Conservation (phyloP, 106 monocot species). For the Platanthera zijinensis region DNA sequence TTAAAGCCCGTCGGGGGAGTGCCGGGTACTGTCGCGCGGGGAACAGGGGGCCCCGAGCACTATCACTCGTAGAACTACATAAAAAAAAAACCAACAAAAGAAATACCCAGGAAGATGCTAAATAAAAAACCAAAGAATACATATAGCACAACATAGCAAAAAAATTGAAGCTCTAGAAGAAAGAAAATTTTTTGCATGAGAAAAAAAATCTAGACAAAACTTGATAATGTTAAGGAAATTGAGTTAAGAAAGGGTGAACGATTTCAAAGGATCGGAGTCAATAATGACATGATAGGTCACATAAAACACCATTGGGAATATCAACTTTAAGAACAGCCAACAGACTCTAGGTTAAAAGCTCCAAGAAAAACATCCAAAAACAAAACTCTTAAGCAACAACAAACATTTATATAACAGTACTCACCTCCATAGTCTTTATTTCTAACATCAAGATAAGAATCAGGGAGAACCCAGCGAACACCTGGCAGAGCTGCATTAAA, state of each 20-base stretch:
- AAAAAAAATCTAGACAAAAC: not conserved
- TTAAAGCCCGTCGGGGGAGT: too few relatives aligned
- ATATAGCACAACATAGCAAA: not conserved
- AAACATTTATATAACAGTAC: not conserved
- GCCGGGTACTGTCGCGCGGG: too few relatives aligned
- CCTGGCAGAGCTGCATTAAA: slow-evolving; percentile 50
- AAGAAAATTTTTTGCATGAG: not conserved
- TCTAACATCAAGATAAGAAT: slow-evolving; percentile 95
- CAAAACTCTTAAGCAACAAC: not conserved
- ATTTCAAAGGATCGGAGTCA: not conserved
- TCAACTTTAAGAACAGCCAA: not conserved
- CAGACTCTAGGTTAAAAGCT: not conserved
- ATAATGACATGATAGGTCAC: not conserved
- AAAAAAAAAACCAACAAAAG: too few relatives aligned
- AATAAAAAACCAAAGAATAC: not conserved
- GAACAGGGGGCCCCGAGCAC: too few relatives aligned
- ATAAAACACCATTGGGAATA: not conserved
- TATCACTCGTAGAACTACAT: too few relatives aligned
- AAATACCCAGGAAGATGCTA: not conserved
- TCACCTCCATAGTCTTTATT: slow-evolving; percentile 98
- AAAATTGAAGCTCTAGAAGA: not conserved
- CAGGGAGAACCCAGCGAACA: slow-evolving; percentile 98
- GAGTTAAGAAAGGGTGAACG: not conserved
- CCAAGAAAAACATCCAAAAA: not conserved
- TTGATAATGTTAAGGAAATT: not conserved